phyloP scores from a whole-genome alignment of 2,329 filamentous ascomycete genomes.

The Clonostachys rhizophaga region DNA sequence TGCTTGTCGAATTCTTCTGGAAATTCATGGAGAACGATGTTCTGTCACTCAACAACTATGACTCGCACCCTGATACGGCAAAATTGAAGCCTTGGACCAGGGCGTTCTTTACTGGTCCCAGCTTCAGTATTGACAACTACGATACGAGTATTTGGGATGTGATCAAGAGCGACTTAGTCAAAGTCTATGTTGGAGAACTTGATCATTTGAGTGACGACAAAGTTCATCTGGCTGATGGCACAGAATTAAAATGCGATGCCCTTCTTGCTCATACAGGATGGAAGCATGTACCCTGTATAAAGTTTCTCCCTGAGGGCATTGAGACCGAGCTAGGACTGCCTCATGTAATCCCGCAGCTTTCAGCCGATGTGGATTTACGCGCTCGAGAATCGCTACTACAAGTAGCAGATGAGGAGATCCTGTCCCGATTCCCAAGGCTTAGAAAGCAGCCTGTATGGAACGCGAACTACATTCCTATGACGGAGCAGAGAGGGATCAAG shows the following conservation, averaged over 20 bases:
- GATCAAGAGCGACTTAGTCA: conserved; percentile 39
- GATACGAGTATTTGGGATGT: conserved; percentile 40
- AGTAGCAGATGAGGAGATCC: conserved; percentile 9
- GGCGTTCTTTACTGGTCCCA: conserved; percentile 42
- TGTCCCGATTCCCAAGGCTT: conserved; percentile 9
- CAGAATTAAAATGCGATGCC: conserved; percentile 32
- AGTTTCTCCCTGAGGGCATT: conserved; percentile 21
- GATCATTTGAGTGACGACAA: conserved; percentile 26
- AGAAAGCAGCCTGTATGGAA: conserved; percentile 9
- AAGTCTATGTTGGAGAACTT: conserved; percentile 42
- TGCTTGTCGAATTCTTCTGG: conserved; percentile 45
- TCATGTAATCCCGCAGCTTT: background rate
- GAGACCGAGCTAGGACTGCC: conserved; percentile 6
- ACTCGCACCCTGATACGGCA: conserved; percentile 28
- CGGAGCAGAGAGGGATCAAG: background rate
- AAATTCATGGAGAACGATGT: conserved; percentile 39
- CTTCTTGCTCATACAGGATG: conserved; percentile 50
- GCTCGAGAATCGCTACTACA: conserved; percentile 5
- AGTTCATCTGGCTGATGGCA: conserved; percentile 32
- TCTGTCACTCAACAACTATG: conserved; percentile 36
- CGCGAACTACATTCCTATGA: conserved; percentile 7
- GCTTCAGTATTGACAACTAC: conserved; percentile 50
- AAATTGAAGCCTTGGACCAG: conserved; percentile 30
- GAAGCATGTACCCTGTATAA: conserved; percentile 36
- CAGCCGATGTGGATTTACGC: conserved; percentile 2